Evolutionary conservation across 148 eudicot genomes (phyloP).

Genomic region (Drosera capensis): DNA sequence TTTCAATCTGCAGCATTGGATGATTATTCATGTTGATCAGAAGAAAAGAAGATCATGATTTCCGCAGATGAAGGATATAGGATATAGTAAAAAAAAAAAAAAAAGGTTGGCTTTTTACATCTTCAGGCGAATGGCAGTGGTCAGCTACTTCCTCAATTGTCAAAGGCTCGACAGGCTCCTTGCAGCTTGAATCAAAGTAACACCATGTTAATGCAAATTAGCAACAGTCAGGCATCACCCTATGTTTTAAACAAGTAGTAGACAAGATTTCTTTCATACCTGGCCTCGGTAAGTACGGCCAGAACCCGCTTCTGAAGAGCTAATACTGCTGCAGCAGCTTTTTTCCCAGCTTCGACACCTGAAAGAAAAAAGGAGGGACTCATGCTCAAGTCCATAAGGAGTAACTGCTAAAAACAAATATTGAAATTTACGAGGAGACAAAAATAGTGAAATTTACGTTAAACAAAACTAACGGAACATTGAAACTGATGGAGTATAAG

Average conservation of each 20-base stretch:
- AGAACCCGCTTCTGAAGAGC: conserved; percentile 96
- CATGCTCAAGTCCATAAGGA: background rate
- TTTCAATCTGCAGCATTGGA: conserved; percentile 54
- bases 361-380: background rate
- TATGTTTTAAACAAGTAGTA: too few relatives aligned
- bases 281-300: conserved; percentile 86
- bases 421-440: background rate
- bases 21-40: background rate
- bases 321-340: conserved; percentile 93
- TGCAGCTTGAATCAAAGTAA: conserved; percentile 45
- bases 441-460: background rate
- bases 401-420: background rate
- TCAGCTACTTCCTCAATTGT: conserved; percentile 90
- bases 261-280: conserved; percentile 27
- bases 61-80: too few relatives aligned
- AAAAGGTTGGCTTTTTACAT: conserved; percentile 21
- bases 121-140: conserved; percentile 78
- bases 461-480: background rate
- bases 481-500: background rate
- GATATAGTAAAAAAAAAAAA: background rate
- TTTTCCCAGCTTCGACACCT: conserved; percentile 99
- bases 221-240: too few relatives aligned
- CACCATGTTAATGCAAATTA: background rate
- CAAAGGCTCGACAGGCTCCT: conserved; percentile 85
- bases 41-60: background rate